Evolutionary conservation across 441 rosid species (phyloP).

Genomic region (Sinapis alba): DNA sequence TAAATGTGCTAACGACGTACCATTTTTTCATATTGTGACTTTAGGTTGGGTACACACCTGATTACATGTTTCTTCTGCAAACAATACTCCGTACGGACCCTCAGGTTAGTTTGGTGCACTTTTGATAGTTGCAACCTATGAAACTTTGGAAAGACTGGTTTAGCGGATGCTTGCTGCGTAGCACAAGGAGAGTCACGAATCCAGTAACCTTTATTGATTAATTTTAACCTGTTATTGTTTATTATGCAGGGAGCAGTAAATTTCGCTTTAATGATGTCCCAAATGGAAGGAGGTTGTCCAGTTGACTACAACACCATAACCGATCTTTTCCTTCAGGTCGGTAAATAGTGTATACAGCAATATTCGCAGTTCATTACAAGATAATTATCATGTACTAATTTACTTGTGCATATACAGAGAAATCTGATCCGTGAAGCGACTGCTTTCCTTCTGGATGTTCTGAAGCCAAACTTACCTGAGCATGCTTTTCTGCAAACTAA

Average conservation of each 20-base stretch:
- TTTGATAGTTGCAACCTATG: slow-evolving; percentile 26
- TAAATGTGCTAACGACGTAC: slow-evolving; percentile 11
- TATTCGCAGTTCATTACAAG: slow-evolving; percentile 8
- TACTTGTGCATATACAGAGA: slow-evolving; percentile 57
- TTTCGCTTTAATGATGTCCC: slow-evolving; percentile 99
- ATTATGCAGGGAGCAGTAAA: slow-evolving; percentile 92
- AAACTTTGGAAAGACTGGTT: slow-evolving; percentile 11
- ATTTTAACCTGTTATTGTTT: background rate
- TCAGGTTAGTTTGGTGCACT: slow-evolving; percentile 65
- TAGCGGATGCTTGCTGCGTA: slow-evolving; percentile 11
- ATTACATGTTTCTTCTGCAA: slow-evolving; percentile 99
- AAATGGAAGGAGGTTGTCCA: slow-evolving; percentile 99
- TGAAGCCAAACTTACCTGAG: slow-evolving; percentile 97
- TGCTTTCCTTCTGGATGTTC: slow-evolving; percentile 96
- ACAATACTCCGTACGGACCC: slow-evolving; percentile 98
- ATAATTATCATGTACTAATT: slow-evolving; percentile 9
- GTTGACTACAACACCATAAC: slow-evolving; percentile 98
- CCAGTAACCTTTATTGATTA: background rate
- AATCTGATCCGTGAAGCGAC: slow-evolving; percentile 98
- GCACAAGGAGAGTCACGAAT: background rate
- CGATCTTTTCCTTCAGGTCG: slow-evolving; percentile 99
- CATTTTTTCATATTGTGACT: slow-evolving; percentile 33
- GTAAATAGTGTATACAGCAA: slow-evolving; percentile 5
- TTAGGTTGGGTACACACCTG: slow-evolving; percentile 99
- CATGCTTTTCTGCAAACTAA: slow-evolving; percentile 95